Percentiles rank a stretch among this genome's conserved stretches.
phyloP scores from a whole-genome alignment of 2,329 filamentous ascomycete genomes.

The Gnomoniopsis smithogilvyi region DNA sequence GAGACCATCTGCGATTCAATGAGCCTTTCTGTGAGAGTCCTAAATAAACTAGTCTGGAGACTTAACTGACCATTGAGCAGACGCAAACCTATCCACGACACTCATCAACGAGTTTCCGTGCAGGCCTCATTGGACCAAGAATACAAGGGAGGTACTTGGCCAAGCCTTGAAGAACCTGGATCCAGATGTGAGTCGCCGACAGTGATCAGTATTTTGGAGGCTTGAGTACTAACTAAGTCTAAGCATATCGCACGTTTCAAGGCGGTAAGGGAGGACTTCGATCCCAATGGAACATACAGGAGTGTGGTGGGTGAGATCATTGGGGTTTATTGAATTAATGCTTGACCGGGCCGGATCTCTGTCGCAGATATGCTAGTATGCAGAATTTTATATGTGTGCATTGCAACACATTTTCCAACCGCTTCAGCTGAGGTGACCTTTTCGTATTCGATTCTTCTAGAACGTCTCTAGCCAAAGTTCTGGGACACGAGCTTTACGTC shows the following conservation, averaged over 20 bases:
- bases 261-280: conserved; percentile 43
- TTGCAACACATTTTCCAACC: too few relatives aligned
- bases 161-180: conserved; percentile 45
- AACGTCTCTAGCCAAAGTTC: too few relatives aligned
- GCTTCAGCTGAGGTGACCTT: too few relatives aligned
- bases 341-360: too few relatives aligned
- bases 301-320: conserved; percentile 48
- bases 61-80: conserved; percentile 19
- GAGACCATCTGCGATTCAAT: conserved; percentile 45
- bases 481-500: too few relatives aligned
- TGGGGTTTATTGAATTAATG: conserved; percentile 37
- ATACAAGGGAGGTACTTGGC: conserved; percentile 44
- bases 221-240: not conserved
- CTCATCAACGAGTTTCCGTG: conserved; percentile 48
- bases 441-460: too few relatives aligned
- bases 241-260: conserved; percentile 45
- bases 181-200: conserved; percentile 30
- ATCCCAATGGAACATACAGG: conserved; percentile 43
- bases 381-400: too few relatives aligned
- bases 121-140: conserved; percentile 53
- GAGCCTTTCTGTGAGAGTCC: conserved; percentile 43
- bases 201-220: not conserved
- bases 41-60: not conserved
- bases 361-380: too few relatives aligned
- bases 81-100: conserved; percentile 41